These are phyloP conservation scores for Glebionis coronaria DNA, from an alignment of 129 eudicot genomes.

Conservation along the genomic window DNA sequence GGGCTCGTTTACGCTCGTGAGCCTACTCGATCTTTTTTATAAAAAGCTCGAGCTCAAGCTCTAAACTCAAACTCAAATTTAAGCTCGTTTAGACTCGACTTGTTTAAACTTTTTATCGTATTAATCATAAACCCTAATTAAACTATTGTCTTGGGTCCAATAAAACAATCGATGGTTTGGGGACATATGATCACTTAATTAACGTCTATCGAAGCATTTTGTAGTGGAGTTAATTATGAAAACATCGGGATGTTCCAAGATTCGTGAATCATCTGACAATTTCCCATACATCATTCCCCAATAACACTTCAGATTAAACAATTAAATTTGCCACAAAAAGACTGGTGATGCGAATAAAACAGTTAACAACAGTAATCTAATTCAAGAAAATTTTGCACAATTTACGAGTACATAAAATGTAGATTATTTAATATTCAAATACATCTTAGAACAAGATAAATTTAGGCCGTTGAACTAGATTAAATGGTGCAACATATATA, in stretches of 20 bases:
- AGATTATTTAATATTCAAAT: not conserved
- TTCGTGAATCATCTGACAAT: slow-evolving; percentile 10
- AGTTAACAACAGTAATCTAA: too few relatives aligned
- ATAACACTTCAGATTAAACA: not conserved
- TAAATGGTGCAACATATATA: not conserved
- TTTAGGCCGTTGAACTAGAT: not conserved
- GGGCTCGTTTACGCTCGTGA: too few relatives aligned
- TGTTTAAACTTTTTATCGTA: too few relatives aligned
- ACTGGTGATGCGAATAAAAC: not conserved
- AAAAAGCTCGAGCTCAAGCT: too few relatives aligned
- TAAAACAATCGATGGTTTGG: not conserved
- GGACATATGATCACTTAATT: not conserved
- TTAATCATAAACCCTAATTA: not conserved
- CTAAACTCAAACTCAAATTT: too few relatives aligned
- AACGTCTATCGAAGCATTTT: not conserved
- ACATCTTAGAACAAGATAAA: not conserved
- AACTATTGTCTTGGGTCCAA: not conserved
- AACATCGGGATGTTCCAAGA: slow-evolving; percentile 9
- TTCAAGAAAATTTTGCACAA: too few relatives aligned
- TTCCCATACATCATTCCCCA: slow-evolving; percentile 8
- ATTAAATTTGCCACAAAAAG: not conserved
- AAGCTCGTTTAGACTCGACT: too few relatives aligned
- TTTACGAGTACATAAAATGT: too few relatives aligned
- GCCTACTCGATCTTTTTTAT: too few relatives aligned
- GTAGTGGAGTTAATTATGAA: slow-evolving; percentile 1